These are phyloP conservation scores for Fraxinus anomala DNA, from an alignment of 257 asterid genomes.

Conservation along the genomic window DNA sequence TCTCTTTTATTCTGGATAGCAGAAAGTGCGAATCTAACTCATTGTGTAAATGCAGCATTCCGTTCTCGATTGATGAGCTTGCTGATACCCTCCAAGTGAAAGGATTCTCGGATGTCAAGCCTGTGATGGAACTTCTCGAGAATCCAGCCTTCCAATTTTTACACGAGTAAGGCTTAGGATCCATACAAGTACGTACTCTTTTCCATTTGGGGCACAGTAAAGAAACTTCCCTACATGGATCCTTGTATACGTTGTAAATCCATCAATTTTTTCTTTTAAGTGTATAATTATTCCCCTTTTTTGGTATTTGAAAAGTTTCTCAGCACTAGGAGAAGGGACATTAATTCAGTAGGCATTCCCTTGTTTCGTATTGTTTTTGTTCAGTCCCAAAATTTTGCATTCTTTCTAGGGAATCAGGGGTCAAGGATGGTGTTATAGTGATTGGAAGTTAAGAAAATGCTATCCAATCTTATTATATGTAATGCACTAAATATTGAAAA, in stretches of 20 bases:
- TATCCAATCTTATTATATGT: constrained; percentile 30
- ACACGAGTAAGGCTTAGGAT: constrained; percentile 58
- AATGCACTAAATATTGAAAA: constrained; percentile 15
- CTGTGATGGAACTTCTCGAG: constrained; percentile 70
- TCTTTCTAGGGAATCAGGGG: constrained; percentile 40
- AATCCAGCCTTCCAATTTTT: constrained; percentile 86
- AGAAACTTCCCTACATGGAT: constrained; percentile 15
- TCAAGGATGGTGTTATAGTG: constrained; percentile 30
- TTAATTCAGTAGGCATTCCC: constrained; percentile 34
- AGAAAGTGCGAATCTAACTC: neutral
- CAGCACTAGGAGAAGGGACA: constrained; percentile 38
- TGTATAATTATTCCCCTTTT: constrained; percentile 34
- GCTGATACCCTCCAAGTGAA: constrained; percentile 67
- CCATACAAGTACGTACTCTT: constrained; percentile 25
- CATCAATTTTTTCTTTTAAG: constrained; percentile 32
- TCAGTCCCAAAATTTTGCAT: constrained; percentile 40
- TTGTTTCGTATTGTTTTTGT: constrained; percentile 30
- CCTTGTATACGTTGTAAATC: constrained; percentile 50
- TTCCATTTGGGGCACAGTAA: constrained; percentile 20
- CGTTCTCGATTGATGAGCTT: constrained; percentile 86
- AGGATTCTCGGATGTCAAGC: constrained; percentile 85
- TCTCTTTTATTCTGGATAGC: neutral
- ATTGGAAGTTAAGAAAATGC: constrained; percentile 7
- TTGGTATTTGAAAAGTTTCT: constrained; percentile 25
- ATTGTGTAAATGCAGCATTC: constrained; percentile 64